Conservation (phyloP, 208 protist genomes). For the Herpetomonas muscarum region DNA sequence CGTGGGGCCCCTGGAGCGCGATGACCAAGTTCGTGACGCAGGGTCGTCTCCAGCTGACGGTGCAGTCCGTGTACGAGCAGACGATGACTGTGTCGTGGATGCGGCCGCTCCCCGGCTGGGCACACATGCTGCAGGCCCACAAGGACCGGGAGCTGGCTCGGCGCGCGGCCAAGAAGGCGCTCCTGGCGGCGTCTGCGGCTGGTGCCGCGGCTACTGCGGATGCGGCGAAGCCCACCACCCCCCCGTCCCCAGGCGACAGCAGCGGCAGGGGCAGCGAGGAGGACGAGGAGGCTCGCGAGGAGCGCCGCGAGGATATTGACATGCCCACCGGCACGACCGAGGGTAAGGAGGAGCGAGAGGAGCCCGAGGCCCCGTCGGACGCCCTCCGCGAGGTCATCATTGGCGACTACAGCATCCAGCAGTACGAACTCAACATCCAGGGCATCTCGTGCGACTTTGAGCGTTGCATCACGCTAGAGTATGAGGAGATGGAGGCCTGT, state of each 20-base stretch:
- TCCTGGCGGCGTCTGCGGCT: too few relatives aligned
- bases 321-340: too few relatives aligned
- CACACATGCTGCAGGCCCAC: too few relatives aligned
- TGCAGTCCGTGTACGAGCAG: conserved; percentile 76
- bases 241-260: not conserved
- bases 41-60: conserved; percentile 63
- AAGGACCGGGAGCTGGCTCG: too few relatives aligned
- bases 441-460: conserved; percentile 60
- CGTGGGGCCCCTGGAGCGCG: conserved; percentile 86
- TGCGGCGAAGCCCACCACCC: not conserved
- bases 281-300: conserved; percentile 7
- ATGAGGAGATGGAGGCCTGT: conserved; percentile 39
- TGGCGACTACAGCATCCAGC: conserved; percentile 68
- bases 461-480: conserved; percentile 40
- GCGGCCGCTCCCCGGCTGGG: conserved; percentile 53
- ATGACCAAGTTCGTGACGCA: conserved; percentile 80
- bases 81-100: conserved; percentile 66
- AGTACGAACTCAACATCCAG: conserved; percentile 71
- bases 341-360: not conserved
- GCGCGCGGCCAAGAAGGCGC: too few relatives aligned
- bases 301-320: conserved; percentile 9
- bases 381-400: conserved; percentile 44
- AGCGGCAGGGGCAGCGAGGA: not conserved
- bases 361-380: not conserved
- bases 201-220: not conserved